Evolutionary conservation across 1,139 yeast genomes (phyloP).

Genomic region (Yamadazyma triangularis): DNA sequence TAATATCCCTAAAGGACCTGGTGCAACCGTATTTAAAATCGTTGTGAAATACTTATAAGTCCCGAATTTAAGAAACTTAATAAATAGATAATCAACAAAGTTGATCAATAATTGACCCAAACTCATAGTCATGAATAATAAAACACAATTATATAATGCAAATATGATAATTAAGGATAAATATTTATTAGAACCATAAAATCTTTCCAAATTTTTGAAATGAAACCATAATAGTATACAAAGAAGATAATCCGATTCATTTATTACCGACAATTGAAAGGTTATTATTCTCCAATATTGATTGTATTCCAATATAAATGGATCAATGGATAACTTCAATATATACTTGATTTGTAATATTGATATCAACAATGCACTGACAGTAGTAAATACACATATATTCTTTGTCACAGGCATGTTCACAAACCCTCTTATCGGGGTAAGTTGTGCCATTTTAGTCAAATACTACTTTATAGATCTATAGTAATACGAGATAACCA

Average conservation of each 20-base stretch:
- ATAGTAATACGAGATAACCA: too few species aligned
- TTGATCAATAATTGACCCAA: conserved; percentile 32
- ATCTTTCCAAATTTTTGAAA: conserved; percentile 59
- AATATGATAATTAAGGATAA: conserved; percentile 32
- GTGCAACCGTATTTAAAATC: conserved; percentile 30
- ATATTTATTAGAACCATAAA: conserved; percentile 59
- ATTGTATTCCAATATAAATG: conserved; percentile 53
- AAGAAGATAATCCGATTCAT: conserved; percentile 63
- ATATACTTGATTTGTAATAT: conserved; percentile 53
- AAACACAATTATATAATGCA: conserved; percentile 30
- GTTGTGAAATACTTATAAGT: conserved; percentile 21
- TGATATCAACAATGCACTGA: conserved; percentile 50
- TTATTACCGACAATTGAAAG: conserved; percentile 54
- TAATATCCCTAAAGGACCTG: conserved; percentile 65
- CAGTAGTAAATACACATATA: conserved; percentile 37
- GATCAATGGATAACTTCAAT: conserved; percentile 51
- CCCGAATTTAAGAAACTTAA: conserved; percentile 10
- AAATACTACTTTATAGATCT: too few species aligned
- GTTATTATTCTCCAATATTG: conserved; percentile 67
- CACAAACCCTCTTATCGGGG: conserved; percentile 53
- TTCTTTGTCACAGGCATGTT: conserved; percentile 55
- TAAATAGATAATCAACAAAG: conserved; percentile 23
- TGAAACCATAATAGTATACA: conserved; percentile 51
- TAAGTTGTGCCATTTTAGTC: conserved; percentile 29
- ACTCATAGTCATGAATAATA: conserved; percentile 32